Evolutionary conservation across 2,329 filamentous ascomycete genomes (phyloP).

Genomic region (Epicoccum nigrum): DNA sequence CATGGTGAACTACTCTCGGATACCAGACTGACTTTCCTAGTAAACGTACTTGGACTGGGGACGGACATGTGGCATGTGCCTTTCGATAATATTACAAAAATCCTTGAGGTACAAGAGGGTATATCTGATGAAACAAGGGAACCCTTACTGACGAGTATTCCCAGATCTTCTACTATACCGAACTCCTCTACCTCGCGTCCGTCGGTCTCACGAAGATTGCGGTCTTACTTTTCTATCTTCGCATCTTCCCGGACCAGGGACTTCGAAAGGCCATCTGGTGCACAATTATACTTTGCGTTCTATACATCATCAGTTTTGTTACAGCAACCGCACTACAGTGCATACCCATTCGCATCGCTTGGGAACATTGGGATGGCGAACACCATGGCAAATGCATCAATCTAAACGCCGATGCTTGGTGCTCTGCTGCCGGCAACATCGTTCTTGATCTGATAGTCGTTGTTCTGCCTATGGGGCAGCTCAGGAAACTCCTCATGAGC

Average conservation of each 20-base stretch:
- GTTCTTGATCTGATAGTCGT: slow-evolving; percentile 39
- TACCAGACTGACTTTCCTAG: background rate
- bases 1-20: background rate
- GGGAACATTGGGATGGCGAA: slow-evolving; percentile 36
- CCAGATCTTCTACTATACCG: slow-evolving; percentile 8
- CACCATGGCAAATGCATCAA: slow-evolving; percentile 34
- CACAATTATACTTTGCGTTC: slow-evolving; percentile 22
- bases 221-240: slow-evolving; percentile 39
- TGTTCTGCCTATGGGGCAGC: slow-evolving; percentile 37
- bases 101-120: slow-evolving; percentile 43
- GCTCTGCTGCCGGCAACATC: slow-evolving; percentile 40
- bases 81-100: slow-evolving; percentile 51
- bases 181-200: slow-evolving; percentile 4
- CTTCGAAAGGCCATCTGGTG: slow-evolving; percentile 24
- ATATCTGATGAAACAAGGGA: background rate
- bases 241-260: slow-evolving; percentile 33
- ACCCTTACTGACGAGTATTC: background rate
- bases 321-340: slow-evolving; percentile 28
- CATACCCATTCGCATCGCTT: slow-evolving; percentile 27
- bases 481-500: slow-evolving; percentile 38
- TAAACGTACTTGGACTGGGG: slow-evolving; percentile 53
- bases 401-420: slow-evolving; percentile 37
- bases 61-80: slow-evolving; percentile 59
- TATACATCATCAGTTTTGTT: slow-evolving; percentile 31
- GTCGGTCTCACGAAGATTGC: slow-evolving; percentile 25